Evolutionary conservation across 768 basidiomycete species (phyloP).

Genomic region (Tylopilus sp.): DNA sequence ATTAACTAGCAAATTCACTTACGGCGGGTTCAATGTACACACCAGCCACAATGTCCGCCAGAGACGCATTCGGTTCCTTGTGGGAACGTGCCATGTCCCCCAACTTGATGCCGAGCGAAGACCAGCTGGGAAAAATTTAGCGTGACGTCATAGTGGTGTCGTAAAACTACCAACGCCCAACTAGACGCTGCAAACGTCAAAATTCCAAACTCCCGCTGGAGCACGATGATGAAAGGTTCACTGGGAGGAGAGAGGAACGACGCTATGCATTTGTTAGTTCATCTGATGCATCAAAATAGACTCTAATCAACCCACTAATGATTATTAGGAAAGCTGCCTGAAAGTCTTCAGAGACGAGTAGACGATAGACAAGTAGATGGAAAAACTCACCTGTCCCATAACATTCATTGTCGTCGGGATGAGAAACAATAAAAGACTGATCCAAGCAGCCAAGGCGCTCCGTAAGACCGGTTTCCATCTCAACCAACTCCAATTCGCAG

Average conservation of each 20-base stretch:
- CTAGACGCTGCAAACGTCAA: conserved; percentile 44
- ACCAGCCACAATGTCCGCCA: conserved; percentile 44
- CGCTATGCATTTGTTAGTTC: conserved; percentile 35
- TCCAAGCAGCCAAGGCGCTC: conserved; percentile 60
- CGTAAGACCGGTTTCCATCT: conserved; percentile 64
- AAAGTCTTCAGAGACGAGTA: neutral
- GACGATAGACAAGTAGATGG: neutral
- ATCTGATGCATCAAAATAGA: neutral
- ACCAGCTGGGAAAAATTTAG: conserved; percentile 47
- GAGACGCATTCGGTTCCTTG: conserved; percentile 36
- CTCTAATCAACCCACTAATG: conserved; percentile 40
- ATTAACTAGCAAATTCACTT: conserved; percentile 4
- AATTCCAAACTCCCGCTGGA: conserved; percentile 62
- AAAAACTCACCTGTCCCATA: conserved; percentile 52
- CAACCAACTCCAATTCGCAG: conserved; percentile 53
- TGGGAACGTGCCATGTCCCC: conserved; percentile 53
- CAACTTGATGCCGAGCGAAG: conserved; percentile 60
- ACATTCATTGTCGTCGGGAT: conserved; percentile 45
- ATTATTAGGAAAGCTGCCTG: conserved; percentile 66
- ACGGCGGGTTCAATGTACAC: conserved; percentile 53
- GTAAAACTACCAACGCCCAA: conserved; percentile 54
- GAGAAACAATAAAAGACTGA: conserved; percentile 57
- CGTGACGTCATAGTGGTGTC: neutral
- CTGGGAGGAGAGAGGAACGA: conserved; percentile 63
- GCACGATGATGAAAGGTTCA: conserved; percentile 63